Evolutionary conservation across 2,329 filamentous ascomycete species (phyloP).

Genomic region (Aotearoamyces nothofagi): DNA sequence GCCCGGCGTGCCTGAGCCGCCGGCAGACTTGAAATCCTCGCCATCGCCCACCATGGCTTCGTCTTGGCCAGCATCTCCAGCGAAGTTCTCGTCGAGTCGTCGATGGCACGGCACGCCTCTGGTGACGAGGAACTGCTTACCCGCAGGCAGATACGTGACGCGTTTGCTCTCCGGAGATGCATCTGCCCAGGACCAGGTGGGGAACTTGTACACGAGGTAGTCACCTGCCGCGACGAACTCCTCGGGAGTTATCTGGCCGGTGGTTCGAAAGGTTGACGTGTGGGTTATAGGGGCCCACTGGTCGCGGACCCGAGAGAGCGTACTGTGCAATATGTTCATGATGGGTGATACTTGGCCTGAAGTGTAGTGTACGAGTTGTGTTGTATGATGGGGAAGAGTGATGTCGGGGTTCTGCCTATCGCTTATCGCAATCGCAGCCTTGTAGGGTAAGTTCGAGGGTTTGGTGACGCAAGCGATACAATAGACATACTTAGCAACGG

Average conservation of each 20-base stretch:
- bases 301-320: constrained; percentile 83
- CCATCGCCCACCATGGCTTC: constrained; percentile 76
- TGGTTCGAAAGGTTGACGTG: constrained; percentile 84
- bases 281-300: constrained; percentile 78
- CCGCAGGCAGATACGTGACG: constrained; percentile 65
- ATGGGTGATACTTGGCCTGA: too few relatives aligned
- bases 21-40: constrained; percentile 39
- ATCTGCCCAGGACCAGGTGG: constrained; percentile 92
- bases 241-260: constrained; percentile 91
- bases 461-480: too few relatives aligned
- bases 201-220: constrained; percentile 98
- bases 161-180: constrained; percentile 70
- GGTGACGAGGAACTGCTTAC: constrained; percentile 92
- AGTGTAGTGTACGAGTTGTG: too few relatives aligned
- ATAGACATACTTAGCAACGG: too few relatives aligned
- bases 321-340: constrained; percentile 87
- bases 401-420: too few relatives aligned
- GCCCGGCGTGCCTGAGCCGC: constrained; percentile 26
- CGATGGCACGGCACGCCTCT: constrained; percentile 89
- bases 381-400: too few relatives aligned
- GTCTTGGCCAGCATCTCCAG: constrained; percentile 72
- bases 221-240: constrained; percentile 94
- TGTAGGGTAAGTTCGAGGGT: too few relatives aligned
- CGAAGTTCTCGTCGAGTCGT: constrained; percentile 84
- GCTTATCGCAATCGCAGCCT: too few relatives aligned